Evolutionary conservation across 768 basidiomycete genomes (phyloP).

Genomic region (Boletus subcaerulescens): DNA sequence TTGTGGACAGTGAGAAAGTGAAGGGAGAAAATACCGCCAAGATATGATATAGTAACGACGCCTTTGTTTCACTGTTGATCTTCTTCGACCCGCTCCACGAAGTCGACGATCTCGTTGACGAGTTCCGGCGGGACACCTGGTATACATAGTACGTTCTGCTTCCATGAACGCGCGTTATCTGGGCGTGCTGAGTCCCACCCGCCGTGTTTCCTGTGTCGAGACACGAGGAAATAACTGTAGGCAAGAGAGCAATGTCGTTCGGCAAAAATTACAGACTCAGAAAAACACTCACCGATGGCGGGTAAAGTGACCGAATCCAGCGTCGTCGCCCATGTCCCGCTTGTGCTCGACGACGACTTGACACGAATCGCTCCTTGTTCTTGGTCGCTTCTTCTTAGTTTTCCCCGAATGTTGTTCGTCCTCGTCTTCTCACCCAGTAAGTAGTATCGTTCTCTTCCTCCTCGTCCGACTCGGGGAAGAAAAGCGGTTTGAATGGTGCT

Average conservation of each 20-base stretch:
- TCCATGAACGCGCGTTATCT: constrained; percentile 86
- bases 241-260: background rate
- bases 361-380: too few species aligned
- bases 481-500: too few species aligned
- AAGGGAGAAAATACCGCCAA: constrained; percentile 19
- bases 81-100: constrained; percentile 86
- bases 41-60: too few species aligned
- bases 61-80: constrained; percentile 35
- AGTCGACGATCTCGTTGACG: constrained; percentile 91
- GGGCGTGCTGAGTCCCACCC: constrained; percentile 78
- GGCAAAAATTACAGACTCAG: too few species aligned
- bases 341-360: background rate
- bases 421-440: too few species aligned
- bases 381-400: too few species aligned
- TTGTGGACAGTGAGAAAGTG: constrained; percentile 3
- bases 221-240: constrained; percentile 86
- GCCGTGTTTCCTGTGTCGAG: constrained; percentile 79
- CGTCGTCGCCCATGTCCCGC: constrained; percentile 54
- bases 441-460: too few species aligned
- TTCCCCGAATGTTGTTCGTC: too few species aligned
- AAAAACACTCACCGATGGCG: constrained; percentile 73
- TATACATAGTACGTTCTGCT: constrained; percentile 80
- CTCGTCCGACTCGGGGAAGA: too few species aligned
- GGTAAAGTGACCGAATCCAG: constrained; percentile 93
- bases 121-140: constrained; percentile 92